Base-by-base conservation (phyloP, 176 grass and related monocot genomes). In the Aegilops bicornis region DNA sequence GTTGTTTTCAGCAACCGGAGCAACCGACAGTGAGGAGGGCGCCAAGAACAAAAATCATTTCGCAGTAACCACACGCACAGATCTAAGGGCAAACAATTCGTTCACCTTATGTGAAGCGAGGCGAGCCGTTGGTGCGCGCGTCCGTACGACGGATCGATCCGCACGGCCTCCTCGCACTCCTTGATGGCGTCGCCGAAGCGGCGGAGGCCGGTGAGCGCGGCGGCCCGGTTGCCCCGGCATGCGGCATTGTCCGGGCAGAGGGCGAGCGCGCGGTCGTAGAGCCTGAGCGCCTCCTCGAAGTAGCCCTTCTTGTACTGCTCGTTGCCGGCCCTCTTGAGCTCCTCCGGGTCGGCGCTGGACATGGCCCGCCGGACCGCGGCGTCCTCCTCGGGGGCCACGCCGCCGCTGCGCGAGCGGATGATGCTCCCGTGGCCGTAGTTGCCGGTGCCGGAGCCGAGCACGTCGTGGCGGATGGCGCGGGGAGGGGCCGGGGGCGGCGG, bases 371-470 rank as follows among this genome's bases (percentile, higher is more conserved):
- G 88, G 80, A 94, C 78, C 20, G 67, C 3, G 32, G 90, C 88
- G 40, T 92, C 90, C 56, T 90, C 90, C 24, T 89, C 94, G 60
- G 52, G 75, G 11, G 39, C 23, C 5, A 67, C 61, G 65, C 48
- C 61, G 76, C 65, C 79, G 37, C 39, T 76, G 22, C 96, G 93
- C 4, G 85, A 93, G 48, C 92, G 86, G 19, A 99, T 86, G 85
- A 99, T 96, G 90, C 89, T 99, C 0, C 97, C 97, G 78, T 99
- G 94, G 35, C 97, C 97, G 73, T 99, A 99, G 87, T 99, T 94
- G 50, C 50, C 97, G 6, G 90, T 99, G 27, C 97, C 94, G 0
- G 97, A 99, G 71, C 97, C 92, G 61, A 95, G 91, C 23, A 94
- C 92, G 79, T 99, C 97, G 72, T 76, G 91, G 42, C 94, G 89